Percentiles rank a stretch among this genome's conserved stretches.
Conservation (phyloP, 805 yeast genomes). For the Wickerhamomyces mucosus region DNA sequence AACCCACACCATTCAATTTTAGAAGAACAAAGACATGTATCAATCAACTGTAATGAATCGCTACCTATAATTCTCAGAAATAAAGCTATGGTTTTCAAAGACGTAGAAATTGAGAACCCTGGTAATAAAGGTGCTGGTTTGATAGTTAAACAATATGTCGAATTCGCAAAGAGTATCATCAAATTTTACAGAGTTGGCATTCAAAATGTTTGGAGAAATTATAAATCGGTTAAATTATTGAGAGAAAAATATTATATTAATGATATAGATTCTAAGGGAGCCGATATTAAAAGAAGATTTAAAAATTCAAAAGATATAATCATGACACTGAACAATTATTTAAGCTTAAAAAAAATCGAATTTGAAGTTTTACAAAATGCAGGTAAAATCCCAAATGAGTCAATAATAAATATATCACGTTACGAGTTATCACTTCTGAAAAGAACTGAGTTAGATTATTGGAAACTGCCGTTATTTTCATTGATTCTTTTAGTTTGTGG, state of each 20-base stretch:
- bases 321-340: constrained; percentile 26
- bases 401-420: constrained; percentile 33
- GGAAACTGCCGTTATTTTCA: constrained; percentile 45
- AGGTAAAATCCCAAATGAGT: constrained; percentile 9
- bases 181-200: constrained; percentile 52
- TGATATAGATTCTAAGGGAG: constrained; percentile 11
- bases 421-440: constrained; percentile 33
- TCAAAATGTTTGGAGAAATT: constrained; percentile 41
- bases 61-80: constrained; percentile 23
- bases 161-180: constrained; percentile 36
- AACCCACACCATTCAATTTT: neutral
- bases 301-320: constrained; percentile 29
- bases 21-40: neutral
- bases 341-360: constrained; percentile 27
- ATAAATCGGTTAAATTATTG: constrained; percentile 21
- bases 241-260: constrained; percentile 20
- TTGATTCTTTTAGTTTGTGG: constrained; percentile 37
- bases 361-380: constrained; percentile 20
- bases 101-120: constrained; percentile 17
- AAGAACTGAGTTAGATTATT: constrained; percentile 34
- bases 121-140: constrained; percentile 17
- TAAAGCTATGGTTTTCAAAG: constrained; percentile 18
- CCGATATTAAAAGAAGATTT: constrained; percentile 16
- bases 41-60: constrained; percentile 22
- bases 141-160: constrained; percentile 29